A percentile compares a stretch with the other conserved stretches of the same genome.
Conservation (phyloP, 2,329 filamentous ascomycete species). For the Pseudodiploospora longispora region DNA sequence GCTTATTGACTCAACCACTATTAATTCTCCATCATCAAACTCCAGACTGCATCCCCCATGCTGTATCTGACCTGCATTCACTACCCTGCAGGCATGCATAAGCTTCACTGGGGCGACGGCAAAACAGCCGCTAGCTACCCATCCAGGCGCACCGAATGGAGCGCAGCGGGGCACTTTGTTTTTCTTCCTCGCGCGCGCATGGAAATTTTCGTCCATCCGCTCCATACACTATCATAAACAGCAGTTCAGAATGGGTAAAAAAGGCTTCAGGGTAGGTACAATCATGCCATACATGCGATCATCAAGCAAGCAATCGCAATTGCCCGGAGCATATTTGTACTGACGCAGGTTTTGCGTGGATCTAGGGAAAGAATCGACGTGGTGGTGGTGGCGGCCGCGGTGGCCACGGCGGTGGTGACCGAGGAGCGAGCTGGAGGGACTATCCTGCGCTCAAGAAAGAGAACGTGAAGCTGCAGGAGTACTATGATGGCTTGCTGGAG, state of each 20-base stretch:
- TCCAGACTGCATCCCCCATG: no score
- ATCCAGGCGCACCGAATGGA: not conserved
- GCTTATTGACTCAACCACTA: no score
- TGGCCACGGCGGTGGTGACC: constrained; percentile 18
- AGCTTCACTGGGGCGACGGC: constrained; percentile 1
- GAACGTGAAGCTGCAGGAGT: constrained; percentile 79
- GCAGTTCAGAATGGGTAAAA: constrained; percentile 25
- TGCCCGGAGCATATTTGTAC: constrained; percentile 8
- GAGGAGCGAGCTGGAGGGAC: constrained; percentile 24
- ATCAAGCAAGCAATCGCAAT: not conserved
- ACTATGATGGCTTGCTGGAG: constrained; percentile 72
- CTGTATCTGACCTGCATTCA: no score
- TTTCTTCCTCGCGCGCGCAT: constrained; percentile 2
- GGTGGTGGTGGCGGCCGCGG: constrained; percentile 28
- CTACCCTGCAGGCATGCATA: not conserved
- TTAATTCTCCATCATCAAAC: no score
- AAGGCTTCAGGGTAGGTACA: constrained; percentile 25
- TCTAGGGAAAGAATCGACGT: constrained; percentile 27
- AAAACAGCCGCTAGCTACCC: not conserved
- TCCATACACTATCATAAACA: not conserved
- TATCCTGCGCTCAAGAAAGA: constrained; percentile 53
- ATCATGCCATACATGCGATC: not conserved
- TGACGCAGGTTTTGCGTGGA: constrained; percentile 10
- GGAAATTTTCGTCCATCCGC: constrained; percentile 6
- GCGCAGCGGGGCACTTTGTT: constrained; percentile 6